Conservation (phyloP, 2,329 filamentous ascomycete species). For the Hypoxylon sp. region DNA sequence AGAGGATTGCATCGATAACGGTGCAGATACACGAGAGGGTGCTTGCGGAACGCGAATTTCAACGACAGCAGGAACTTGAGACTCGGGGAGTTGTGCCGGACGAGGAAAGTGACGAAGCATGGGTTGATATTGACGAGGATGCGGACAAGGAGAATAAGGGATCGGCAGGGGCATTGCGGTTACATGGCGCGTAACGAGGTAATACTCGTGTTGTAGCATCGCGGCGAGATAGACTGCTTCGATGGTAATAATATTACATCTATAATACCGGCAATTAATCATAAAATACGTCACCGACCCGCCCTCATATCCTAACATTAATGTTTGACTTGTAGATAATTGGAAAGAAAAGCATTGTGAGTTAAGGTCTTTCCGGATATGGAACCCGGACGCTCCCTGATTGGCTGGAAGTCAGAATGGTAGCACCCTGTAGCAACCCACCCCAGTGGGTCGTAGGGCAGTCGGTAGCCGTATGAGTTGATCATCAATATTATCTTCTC, state of each 20-base stretch:
- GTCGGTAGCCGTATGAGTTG: neutral
- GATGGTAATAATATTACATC: neutral
- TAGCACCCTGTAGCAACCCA: neutral
- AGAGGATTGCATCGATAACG: slow-evolving; percentile 5
- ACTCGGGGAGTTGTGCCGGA: neutral
- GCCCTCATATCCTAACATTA: neutral
- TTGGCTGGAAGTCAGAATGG: slow-evolving; percentile 1
- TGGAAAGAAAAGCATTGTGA: neutral
- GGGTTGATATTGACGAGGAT: slow-evolving; percentile 9
- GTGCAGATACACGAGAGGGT: neutral
- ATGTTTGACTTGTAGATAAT: neutral
- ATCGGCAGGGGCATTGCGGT: neutral
- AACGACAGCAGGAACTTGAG: neutral
- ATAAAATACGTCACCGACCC: neutral
- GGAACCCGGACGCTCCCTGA: neutral
- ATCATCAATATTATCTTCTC: neutral
- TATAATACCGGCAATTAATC: neutral
- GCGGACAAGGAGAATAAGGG: slow-evolving; percentile 7
- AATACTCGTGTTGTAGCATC: neutral
- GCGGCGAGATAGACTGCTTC: neutral
- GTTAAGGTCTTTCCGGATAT: slow-evolving; percentile 8
- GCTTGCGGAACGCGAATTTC: neutral
- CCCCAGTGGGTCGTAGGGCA: neutral
- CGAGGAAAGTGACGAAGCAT: neutral
- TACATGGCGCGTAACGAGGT: neutral